A percentile compares a stretch with the other conserved stretches of the same genome.
phyloP scores from a whole-genome alignment of 1,284 basidiomycete genomes.

The Sporisorium scitamineum region DNA sequence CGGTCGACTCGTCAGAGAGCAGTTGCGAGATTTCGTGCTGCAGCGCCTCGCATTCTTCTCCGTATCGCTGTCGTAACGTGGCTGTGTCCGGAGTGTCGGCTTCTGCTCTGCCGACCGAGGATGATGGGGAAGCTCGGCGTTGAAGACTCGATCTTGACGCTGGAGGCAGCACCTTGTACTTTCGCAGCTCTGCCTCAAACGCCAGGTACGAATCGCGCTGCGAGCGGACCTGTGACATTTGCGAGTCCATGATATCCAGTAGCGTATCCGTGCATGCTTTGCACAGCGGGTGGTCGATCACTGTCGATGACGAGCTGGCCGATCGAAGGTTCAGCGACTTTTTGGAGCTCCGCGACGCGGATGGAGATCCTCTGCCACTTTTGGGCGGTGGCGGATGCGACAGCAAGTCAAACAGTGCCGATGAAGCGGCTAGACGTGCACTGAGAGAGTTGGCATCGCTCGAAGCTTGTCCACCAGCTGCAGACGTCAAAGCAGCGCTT shows the following conservation, averaged over 20 bases:
- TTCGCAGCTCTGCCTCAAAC: constrained; percentile 55
- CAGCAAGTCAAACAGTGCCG: constrained; percentile 38
- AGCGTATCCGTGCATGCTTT: constrained; percentile 90
- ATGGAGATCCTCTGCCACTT: background rate
- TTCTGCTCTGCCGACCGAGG: background rate
- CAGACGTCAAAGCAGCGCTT: background rate
- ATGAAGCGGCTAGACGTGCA: constrained; percentile 33
- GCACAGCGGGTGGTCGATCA: constrained; percentile 92
- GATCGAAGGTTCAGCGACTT: constrained; percentile 8
- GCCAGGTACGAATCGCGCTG: constrained; percentile 82
- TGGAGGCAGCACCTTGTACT: constrained; percentile 42
- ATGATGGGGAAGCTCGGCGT: constrained; percentile 16
- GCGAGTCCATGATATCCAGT: constrained; percentile 80
- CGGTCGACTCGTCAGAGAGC: constrained; percentile 23
- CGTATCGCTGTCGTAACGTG: constrained; percentile 7
- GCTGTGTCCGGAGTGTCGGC: constrained; percentile 17
- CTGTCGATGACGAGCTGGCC: constrained; percentile 4
- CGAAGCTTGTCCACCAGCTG: background rate
- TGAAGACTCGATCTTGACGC: background rate
- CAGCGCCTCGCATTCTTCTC: constrained; percentile 19
- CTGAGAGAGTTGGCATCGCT: constrained; percentile 41
- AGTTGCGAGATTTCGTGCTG: constrained; percentile 42
- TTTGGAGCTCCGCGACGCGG: constrained; percentile 18
- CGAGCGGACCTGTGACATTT: constrained; percentile 88
- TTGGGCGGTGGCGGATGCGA: constrained; percentile 30